Percentiles rank a stretch among this genome's conserved stretches.
Conservation (phyloP, 2,329 filamentous ascomycete genomes). For the Elsinoe arachidis region DNA sequence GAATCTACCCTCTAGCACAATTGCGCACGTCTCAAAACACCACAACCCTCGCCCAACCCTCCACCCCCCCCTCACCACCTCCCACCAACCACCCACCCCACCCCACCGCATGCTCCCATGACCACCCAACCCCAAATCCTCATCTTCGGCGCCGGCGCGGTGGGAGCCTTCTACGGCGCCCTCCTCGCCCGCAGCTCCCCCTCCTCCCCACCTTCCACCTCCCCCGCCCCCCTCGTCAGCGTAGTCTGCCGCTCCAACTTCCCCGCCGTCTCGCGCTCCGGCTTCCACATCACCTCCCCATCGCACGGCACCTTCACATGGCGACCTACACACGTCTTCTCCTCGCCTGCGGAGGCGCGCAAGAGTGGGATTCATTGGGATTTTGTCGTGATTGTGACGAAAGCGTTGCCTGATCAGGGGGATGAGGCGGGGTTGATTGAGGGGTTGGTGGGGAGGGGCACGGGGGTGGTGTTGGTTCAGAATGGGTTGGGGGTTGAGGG, state of each 20-base stretch:
- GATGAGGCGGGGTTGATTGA: constrained; percentile 54
- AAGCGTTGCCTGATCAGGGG: constrained; percentile 59
- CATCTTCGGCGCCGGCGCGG: constrained; percentile 62
- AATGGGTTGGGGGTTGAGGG: constrained; percentile 64
- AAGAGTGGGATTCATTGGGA: constrained; percentile 45
- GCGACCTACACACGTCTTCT: constrained; percentile 52
- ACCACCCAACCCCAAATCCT: constrained; percentile 47
- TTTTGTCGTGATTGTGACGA: constrained; percentile 62
- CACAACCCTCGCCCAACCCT: background rate
- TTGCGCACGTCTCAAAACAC: no score
- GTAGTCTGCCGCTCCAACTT: constrained; percentile 70
- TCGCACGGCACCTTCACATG: constrained; percentile 61
- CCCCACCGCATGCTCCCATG: background rate
- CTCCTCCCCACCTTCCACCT: constrained; percentile 9
- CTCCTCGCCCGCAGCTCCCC: constrained; percentile 43
- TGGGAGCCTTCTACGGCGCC: constrained; percentile 65
- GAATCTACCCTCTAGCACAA: no score
- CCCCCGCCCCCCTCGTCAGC: constrained; percentile 49
- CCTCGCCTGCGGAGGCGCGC: constrained; percentile 50
- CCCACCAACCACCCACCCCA: background rate
- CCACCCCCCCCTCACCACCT: background rate
- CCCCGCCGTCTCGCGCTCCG: constrained; percentile 49
- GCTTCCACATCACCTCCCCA: constrained; percentile 57
- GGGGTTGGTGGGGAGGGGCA: constrained; percentile 47
- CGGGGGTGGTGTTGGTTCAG: constrained; percentile 59